These are phyloP conservation scores for Parietaria judaica DNA, from an alignment of 306 rosid species.

Conservation along the genomic window DNA sequence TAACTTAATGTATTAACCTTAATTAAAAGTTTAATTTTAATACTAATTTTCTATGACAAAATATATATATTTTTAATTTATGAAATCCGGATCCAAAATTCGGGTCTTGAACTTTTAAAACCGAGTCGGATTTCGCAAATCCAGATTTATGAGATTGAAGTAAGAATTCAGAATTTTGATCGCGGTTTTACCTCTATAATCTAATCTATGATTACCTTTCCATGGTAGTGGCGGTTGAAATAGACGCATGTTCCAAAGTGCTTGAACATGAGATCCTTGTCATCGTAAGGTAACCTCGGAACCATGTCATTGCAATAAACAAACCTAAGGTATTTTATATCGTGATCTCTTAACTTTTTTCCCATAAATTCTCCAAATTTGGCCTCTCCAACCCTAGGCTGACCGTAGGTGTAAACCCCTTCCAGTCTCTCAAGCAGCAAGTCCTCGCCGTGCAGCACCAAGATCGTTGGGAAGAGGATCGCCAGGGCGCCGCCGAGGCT, in stretches of 20 bases:
- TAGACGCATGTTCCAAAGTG: constrained; percentile 66
- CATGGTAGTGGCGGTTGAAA: constrained; percentile 47
- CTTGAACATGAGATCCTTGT: constrained; percentile 43
- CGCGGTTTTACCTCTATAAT: background rate
- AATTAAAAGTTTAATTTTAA: too few relatives aligned
- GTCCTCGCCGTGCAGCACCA: constrained; percentile 39
- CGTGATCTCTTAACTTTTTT: constrained; percentile 22
- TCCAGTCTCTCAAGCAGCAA: constrained; percentile 45
- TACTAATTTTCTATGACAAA: too few relatives aligned
- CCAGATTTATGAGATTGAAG: background rate
- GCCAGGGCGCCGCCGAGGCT: constrained; percentile 19
- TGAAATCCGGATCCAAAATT: too few relatives aligned
- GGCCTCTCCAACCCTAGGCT: constrained; percentile 65
- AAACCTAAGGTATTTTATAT: constrained; percentile 40
- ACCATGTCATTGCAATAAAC: constrained; percentile 62
- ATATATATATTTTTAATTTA: too few relatives aligned
- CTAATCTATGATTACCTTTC: constrained; percentile 19
- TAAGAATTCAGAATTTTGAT: too few relatives aligned
- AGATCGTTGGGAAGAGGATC: constrained; percentile 6
- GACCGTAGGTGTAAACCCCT: constrained; percentile 73
- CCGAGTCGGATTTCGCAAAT: too few relatives aligned
- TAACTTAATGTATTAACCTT: too few relatives aligned
- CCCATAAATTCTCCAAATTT: constrained; percentile 42
- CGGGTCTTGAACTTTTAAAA: too few relatives aligned
- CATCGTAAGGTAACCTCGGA: constrained; percentile 63